These are phyloP conservation scores for Sporothrix inflata DNA, from an alignment of 2,329 filamentous ascomycete species.

Conservation along the genomic window DNA sequence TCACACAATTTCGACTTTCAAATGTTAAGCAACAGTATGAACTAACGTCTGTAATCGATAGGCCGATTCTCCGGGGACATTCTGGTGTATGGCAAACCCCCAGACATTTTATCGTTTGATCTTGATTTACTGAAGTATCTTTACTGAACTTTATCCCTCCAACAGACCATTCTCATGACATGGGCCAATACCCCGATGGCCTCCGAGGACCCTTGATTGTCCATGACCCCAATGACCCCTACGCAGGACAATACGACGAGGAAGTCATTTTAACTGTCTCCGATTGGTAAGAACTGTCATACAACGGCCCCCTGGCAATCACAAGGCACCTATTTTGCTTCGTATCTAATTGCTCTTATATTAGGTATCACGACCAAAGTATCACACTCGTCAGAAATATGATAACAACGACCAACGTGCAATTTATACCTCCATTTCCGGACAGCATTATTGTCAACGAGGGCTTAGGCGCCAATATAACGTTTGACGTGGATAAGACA, in stretches of 20 bases:
- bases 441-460: conserved; percentile 50
- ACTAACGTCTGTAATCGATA: conserved; percentile 27
- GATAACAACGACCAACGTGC: conserved; percentile 46
- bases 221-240: conserved; percentile 59
- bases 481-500: conserved; percentile 47
- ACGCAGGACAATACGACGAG: conserved; percentile 57
- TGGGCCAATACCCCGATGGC: conserved; percentile 68
- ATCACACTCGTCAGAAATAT: conserved; percentile 45
- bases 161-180: conserved; percentile 63
- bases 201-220: conserved; percentile 65
- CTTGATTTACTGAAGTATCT: not conserved
- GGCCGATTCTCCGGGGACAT: conserved; percentile 50
- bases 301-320: no score
- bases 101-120: no score
- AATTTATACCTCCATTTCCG: conserved; percentile 47
- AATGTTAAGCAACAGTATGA: no score
- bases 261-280: conserved; percentile 61
- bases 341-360: not conserved
- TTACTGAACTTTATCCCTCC: no score
- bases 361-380: conserved; percentile 49
- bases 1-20: conserved; percentile 15
- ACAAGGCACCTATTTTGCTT: no score
- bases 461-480: conserved; percentile 43
- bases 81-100: conserved; percentile 47
- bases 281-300: conserved; percentile 40